Percentiles rank a stretch among this genome's conserved stretches.
These are phyloP conservation scores for Ophiobolus disseminans DNA, from an alignment of 2,329 filamentous ascomycete species.

Conservation along the genomic window DNA sequence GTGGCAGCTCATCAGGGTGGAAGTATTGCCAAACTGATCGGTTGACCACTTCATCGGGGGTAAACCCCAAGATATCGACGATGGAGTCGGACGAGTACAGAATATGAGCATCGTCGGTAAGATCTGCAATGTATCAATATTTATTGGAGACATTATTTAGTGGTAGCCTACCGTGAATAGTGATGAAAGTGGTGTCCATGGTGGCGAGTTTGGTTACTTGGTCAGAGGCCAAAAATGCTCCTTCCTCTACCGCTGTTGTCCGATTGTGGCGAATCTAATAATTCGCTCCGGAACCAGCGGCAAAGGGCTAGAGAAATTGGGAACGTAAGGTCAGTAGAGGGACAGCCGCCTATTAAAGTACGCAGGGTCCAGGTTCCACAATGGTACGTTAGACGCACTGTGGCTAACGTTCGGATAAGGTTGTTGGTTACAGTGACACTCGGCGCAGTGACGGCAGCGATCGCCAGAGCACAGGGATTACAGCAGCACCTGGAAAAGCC, in stretches of 20 bases:
- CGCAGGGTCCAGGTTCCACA: conserved; percentile 32
- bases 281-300: conserved; percentile 43
- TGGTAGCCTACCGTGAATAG: conserved; percentile 75
- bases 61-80: conserved; percentile 80
- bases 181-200: conserved; percentile 85
- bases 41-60: conserved; percentile 76
- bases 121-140: conserved; percentile 60
- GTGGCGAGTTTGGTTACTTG: conserved; percentile 10
- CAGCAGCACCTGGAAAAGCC: not conserved
- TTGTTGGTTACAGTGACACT: conserved; percentile 23
- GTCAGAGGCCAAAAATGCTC: not conserved
- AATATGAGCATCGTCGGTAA: conserved; percentile 77
- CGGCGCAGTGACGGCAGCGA: conserved; percentile 16
- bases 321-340: conserved; percentile 14
- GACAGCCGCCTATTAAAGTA: conserved; percentile 24
- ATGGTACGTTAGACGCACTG: conserved; percentile 23
- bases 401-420: conserved; percentile 24
- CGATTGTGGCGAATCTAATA: conserved; percentile 47
- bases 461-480: conserved; percentile 9
- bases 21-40: conserved; percentile 86
- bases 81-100: conserved; percentile 86
- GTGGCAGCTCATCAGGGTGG: conserved; percentile 79
- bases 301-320: conserved; percentile 18
- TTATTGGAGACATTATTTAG: not conserved
- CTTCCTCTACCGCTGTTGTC: conserved; percentile 31